Evolutionary conservation across 106 monocot genomes (phyloP).

Genomic region (Dendrobium chrysotoxum): DNA sequence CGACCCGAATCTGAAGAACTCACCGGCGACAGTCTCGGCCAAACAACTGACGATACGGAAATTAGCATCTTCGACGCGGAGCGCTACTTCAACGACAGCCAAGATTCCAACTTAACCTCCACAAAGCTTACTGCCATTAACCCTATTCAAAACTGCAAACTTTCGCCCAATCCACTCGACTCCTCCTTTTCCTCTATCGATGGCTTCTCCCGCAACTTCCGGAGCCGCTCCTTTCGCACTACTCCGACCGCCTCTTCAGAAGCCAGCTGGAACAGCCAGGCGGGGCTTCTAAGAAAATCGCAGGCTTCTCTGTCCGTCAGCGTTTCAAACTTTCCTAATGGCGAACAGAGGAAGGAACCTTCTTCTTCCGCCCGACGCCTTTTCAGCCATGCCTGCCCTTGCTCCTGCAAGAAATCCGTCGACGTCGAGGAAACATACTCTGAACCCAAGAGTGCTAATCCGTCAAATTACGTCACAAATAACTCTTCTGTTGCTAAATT

Average conservation of each 20-base stretch:
- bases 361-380: conserved; percentile 15
- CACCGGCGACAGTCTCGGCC: background rate
- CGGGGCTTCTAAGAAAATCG: conserved; percentile 35
- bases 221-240: conserved; percentile 13
- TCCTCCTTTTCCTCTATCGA: conserved; percentile 17
- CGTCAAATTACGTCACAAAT: background rate
- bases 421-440: conserved; percentile 41
- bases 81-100: conserved; percentile 45
- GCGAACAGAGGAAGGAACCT: conserved; percentile 7
- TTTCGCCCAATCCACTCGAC: background rate
- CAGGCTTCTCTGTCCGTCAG: conserved; percentile 18
- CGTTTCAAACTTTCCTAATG: conserved; percentile 15
- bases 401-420: conserved; percentile 54
- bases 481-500: background rate
- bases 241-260: conserved; percentile 53
- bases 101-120: background rate
- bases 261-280: conserved; percentile 62
- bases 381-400: conserved; percentile 47
- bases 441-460: conserved; percentile 23
- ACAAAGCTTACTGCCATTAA: background rate
- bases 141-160: conserved; percentile 2
- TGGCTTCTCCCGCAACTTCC: background rate
- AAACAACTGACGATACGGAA: conserved; percentile 24
- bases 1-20: background rate
- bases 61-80: conserved; percentile 67